Evolutionary conservation across 768 basidiomycete genomes (phyloP).

Genomic region (Leccinum arenicola): DNA sequence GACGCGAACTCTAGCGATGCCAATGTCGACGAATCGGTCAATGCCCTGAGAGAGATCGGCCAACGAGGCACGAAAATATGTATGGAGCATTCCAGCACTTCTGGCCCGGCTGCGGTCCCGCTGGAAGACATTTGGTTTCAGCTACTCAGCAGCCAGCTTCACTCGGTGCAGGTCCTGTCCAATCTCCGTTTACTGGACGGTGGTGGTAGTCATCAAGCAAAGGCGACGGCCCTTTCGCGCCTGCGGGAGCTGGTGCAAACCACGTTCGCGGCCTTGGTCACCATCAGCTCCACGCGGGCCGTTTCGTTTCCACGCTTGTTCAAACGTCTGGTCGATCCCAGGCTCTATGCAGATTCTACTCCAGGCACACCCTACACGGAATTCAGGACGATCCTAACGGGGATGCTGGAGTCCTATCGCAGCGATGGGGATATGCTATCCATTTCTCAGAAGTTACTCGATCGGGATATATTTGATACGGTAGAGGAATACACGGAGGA

Average conservation of each 20-base stretch:
- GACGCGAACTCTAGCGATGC: conserved; percentile 11
- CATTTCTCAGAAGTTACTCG: conserved; percentile 79
- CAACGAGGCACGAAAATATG: conserved; percentile 67
- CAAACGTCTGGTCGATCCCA: conserved; percentile 83
- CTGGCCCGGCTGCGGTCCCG: conserved; percentile 39
- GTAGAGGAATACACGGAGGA: conserved; percentile 59
- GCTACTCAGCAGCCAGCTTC: conserved; percentile 78
- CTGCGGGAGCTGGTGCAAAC: conserved; percentile 78
- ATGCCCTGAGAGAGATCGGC: conserved; percentile 56
- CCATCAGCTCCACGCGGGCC: conserved; percentile 72
- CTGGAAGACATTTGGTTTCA: conserved; percentile 90
- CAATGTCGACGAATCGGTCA: conserved; percentile 36
- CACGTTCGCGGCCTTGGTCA: conserved; percentile 80
- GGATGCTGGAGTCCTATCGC: conserved; percentile 95
- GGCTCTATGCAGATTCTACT: conserved; percentile 46
- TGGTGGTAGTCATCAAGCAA: conserved; percentile 19
- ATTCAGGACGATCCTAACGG: conserved; percentile 84
- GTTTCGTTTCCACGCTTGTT: conserved; percentile 92
- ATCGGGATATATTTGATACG: conserved; percentile 77
- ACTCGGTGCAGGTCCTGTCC: conserved; percentile 70
- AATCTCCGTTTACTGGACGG: conserved; percentile 33
- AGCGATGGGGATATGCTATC: conserved; percentile 86
- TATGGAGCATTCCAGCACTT: conserved; percentile 55
- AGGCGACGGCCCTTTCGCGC: conserved; percentile 36
- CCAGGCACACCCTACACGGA: conserved; percentile 79